Percentiles rank a stretch among this genome's conserved stretches.
These are phyloP conservation scores for Metarhizium humberi DNA, from an alignment of 2,329 filamentous ascomycete species.

Conservation along the genomic window DNA sequence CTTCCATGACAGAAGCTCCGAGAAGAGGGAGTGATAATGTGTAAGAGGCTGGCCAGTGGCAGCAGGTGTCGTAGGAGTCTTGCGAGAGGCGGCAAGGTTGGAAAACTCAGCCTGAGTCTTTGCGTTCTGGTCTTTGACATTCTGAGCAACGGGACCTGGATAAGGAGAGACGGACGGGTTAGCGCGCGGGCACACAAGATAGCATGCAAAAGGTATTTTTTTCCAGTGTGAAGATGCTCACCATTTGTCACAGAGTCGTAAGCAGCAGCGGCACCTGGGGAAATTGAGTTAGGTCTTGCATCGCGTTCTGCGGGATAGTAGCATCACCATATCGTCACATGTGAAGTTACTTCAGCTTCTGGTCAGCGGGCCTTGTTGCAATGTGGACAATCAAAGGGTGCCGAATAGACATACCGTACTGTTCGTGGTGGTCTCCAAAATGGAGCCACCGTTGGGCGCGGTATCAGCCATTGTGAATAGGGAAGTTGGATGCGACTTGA, in stretches of 20 bases:
- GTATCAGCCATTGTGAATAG: slow-evolving; percentile 20
- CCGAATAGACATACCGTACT: slow-evolving; percentile 38
- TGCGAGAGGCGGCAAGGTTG: slow-evolving; percentile 48
- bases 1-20: slow-evolving; percentile 59
- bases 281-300: neutral
- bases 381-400: slow-evolving; percentile 2
- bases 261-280: slow-evolving; percentile 38
- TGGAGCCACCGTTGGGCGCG: slow-evolving; percentile 36
- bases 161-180: slow-evolving; percentile 1
- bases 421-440: slow-evolving; percentile 37
- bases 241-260: slow-evolving; percentile 39
- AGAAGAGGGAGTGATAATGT: slow-evolving; percentile 64
- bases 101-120: slow-evolving; percentile 48
- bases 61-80: slow-evolving; percentile 41
- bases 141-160: slow-evolving; percentile 49
- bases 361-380: neutral
- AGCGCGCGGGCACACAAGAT: neutral
- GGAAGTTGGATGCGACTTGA: neutral
- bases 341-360: slow-evolving; percentile 2
- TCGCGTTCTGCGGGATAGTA: neutral
- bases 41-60: slow-evolving; percentile 55
- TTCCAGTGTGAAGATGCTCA: neutral
- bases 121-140: slow-evolving; percentile 44
- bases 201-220: neutral
- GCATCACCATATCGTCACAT: slow-evolving; percentile 1